Evolutionary conservation across 331 rosid species (phyloP).

Genomic region (Cydonia oblonga): DNA sequence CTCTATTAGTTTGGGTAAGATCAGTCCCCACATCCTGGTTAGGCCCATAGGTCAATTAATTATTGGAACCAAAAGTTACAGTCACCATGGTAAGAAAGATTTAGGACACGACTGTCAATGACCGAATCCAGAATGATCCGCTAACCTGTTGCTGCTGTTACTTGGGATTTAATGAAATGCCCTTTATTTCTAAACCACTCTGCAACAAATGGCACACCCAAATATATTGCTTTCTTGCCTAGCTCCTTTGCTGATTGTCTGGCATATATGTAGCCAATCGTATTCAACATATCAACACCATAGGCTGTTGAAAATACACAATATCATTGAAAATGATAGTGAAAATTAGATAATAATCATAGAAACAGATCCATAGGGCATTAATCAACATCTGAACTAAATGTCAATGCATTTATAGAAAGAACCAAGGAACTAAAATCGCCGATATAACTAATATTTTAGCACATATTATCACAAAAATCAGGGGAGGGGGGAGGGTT

Average conservation of each 20-base stretch:
- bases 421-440: not conserved
- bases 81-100: not conserved
- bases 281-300: slow-evolving; percentile 88
- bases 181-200: slow-evolving; percentile 99
- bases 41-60: not conserved
- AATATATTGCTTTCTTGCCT: slow-evolving; percentile 89
- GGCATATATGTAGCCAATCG: slow-evolving; percentile 91
- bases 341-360: slow-evolving; percentile 4
- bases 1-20: not conserved
- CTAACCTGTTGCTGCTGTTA: slow-evolving; percentile 98
- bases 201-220: slow-evolving; percentile 94
- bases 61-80: not conserved
- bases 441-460: no score
- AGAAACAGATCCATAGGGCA: slow-evolving; percentile 8
- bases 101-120: slow-evolving; percentile 1
- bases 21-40: not conserved
- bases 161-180: slow-evolving; percentile 93
- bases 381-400: not conserved
- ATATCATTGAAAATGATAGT: slow-evolving; percentile 4
- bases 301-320: slow-evolving; percentile 53
- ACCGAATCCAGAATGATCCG: slow-evolving; percentile 7
- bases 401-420: not conserved
- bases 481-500: no score
- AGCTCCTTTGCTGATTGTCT: slow-evolving; percentile 96
- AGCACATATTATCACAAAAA: no score